Evolutionary conservation across 2,329 filamentous ascomycete genomes (phyloP).

Genomic region (Trichophaea hybrida): DNA sequence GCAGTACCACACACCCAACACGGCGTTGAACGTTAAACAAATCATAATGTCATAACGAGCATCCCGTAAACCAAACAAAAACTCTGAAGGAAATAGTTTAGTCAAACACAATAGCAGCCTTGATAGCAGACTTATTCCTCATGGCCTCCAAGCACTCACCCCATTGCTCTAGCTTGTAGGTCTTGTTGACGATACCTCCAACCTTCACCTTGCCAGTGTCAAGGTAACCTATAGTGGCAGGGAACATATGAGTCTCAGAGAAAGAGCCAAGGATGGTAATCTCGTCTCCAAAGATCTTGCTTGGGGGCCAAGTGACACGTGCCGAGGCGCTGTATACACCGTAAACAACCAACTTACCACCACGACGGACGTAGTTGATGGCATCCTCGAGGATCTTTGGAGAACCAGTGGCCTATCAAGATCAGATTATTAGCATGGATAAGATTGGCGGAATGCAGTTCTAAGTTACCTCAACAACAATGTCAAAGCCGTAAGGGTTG

Average conservation of each 20-base stretch:
- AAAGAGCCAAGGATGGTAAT: conserved; percentile 61
- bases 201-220: conserved; percentile 48
- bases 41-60: no score
- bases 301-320: conserved; percentile 53
- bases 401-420: conserved; percentile 53
- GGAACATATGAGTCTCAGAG: conserved; percentile 61
- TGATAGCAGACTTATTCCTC: conserved; percentile 58
- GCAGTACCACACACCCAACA: no score
- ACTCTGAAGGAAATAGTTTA: conserved; percentile 28
- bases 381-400: conserved; percentile 54
- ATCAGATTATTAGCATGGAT: conserved; percentile 25
- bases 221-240: conserved; percentile 41
- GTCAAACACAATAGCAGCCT: conserved; percentile 59
- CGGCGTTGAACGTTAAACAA: no score
- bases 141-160: conserved; percentile 55
- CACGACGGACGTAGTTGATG: conserved; percentile 56
- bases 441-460: neutral
- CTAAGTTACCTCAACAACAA: conserved; percentile 34
- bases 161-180: conserved; percentile 59
- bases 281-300: conserved; percentile 53
- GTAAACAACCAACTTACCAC: conserved; percentile 58
- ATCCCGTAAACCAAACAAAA: neutral
- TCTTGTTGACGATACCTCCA: conserved; percentile 57
- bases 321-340: conserved; percentile 52
- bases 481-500: conserved; percentile 60